A percentile compares a stretch with the other conserved stretches of the same genome.
These are phyloP conservation scores for Schwanniomyces etchellsii DNA, from an alignment of 1,139 yeast species.

Conservation along the genomic window DNA sequence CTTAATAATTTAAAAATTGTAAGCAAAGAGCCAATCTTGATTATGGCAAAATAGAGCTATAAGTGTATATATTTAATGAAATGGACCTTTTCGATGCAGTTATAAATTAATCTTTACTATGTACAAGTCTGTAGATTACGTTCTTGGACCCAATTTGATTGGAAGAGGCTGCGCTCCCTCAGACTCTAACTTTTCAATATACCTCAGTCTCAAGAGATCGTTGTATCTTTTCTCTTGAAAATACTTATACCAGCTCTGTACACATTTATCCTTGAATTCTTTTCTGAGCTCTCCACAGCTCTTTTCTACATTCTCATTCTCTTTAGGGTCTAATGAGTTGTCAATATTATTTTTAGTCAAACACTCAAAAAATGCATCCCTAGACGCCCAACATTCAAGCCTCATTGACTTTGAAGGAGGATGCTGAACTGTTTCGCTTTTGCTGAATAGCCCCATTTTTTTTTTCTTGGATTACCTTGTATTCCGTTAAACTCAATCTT, in stretches of 20 bases:
- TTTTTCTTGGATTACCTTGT: background rate
- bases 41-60: slow-evolving; percentile 18
- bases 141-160: slow-evolving; percentile 32
- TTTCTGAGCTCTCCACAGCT: slow-evolving; percentile 32
- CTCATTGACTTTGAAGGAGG: slow-evolving; percentile 41
- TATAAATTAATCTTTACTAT: slow-evolving; percentile 2
- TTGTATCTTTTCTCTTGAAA: slow-evolving; percentile 44
- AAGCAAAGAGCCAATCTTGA: slow-evolving; percentile 29
- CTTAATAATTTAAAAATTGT: slow-evolving; percentile 21
- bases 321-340: slow-evolving; percentile 38
- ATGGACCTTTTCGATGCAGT: no score
- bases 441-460: slow-evolving; percentile 33
- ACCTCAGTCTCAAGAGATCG: slow-evolving; percentile 37
- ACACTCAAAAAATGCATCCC: slow-evolving; percentile 39
- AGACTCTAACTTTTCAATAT: slow-evolving; percentile 37
- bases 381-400: slow-evolving; percentile 39
- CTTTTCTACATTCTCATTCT: slow-evolving; percentile 23
- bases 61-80: background rate
- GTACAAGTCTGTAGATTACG: slow-evolving; percentile 3
- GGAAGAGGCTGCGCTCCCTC: slow-evolving; percentile 48
- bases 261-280: slow-evolving; percentile 37
- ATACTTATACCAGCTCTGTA: slow-evolving; percentile 41
- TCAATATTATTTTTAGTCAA: slow-evolving; percentile 35
- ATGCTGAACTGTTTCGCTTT: slow-evolving; percentile 17
- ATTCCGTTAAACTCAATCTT: background rate